Evolutionary conservation across 805 yeast species (phyloP).

Genomic region (Soucietia sequanensis): DNA sequence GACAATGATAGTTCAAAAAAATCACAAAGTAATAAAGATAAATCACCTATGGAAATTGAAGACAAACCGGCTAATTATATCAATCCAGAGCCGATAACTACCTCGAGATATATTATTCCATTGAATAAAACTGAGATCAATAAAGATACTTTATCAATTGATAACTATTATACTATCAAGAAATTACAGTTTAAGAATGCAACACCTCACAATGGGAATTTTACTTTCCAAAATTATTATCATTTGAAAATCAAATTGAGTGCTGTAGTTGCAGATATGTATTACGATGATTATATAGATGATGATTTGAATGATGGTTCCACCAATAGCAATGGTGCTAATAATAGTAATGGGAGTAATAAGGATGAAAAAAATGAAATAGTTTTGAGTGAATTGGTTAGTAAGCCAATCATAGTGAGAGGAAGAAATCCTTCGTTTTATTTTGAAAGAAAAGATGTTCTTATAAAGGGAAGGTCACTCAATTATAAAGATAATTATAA

Average conservation of each 20-base stretch:
- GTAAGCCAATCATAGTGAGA: constrained; percentile 53
- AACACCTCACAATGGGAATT: constrained; percentile 52
- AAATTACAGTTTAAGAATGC: constrained; percentile 50
- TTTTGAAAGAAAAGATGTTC: constrained; percentile 49
- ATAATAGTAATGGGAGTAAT: constrained; percentile 9
- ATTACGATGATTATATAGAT: constrained; percentile 36
- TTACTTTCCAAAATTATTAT: constrained; percentile 45
- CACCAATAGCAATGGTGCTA: constrained; percentile 6
- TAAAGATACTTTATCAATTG: constrained; percentile 19
- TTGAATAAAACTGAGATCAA: constrained; percentile 21
- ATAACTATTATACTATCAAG: constrained; percentile 33
- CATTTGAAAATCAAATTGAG: constrained; percentile 34
- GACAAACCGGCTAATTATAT: constrained; percentile 10
- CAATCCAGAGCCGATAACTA: constrained; percentile 15
- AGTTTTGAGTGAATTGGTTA: constrained; percentile 25
- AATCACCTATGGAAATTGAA: constrained; percentile 7
- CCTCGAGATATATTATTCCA: constrained; percentile 23
- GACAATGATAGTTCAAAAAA: constrained; percentile 4
- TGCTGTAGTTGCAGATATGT: constrained; percentile 37
- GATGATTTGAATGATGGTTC: constrained; percentile 22
- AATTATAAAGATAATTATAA: constrained; percentile 16
- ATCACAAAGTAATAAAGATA: constrained; percentile 4
- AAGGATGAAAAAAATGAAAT: constrained; percentile 28
- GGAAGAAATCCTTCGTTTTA: constrained; percentile 65
- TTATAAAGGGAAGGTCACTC: constrained; percentile 31